Evolutionary conservation across 2,329 filamentous ascomycete genomes (phyloP).

Genomic region (Aspergillus latus): DNA sequence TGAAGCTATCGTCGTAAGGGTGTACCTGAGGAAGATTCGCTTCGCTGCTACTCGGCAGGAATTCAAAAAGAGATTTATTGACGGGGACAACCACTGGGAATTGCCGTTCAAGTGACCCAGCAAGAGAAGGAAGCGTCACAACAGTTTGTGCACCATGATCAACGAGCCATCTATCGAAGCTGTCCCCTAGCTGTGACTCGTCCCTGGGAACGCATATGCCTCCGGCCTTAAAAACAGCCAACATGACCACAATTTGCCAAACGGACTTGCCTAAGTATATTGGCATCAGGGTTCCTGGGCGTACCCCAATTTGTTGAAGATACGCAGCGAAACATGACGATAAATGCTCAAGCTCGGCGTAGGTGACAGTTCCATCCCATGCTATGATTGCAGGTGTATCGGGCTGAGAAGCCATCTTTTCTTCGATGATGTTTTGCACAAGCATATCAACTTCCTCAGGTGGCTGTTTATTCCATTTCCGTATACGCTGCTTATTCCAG

Average conservation of each 20-base stretch:
- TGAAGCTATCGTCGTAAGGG: conserved; percentile 29
- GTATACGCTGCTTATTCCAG: conserved; percentile 31
- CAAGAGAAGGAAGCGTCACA: conserved; percentile 38
- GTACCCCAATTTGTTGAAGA: conserved; percentile 30
- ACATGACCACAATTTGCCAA: conserved; percentile 31
- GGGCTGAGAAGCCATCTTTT: conserved; percentile 25
- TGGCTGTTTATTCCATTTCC: conserved; percentile 30
- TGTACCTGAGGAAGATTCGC: conserved; percentile 4
- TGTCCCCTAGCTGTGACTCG: conserved; percentile 28
- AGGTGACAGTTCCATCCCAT: conserved; percentile 37
- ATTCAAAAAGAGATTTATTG: conserved; percentile 36
- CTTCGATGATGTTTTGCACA: conserved; percentile 30
- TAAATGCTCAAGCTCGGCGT: conserved; percentile 33
- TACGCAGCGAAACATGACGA: conserved; percentile 35
- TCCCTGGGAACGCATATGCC: conserved; percentile 40
- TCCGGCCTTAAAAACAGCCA: conserved; percentile 34
- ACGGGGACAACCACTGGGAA: conserved; percentile 43
- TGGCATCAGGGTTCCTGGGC: conserved; percentile 28
- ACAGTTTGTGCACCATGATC: conserved; percentile 43
- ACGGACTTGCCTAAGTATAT: conserved; percentile 31
- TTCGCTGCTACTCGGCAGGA: conserved; percentile 25
- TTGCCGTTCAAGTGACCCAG: conserved; percentile 42
- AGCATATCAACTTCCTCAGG: conserved; percentile 28
- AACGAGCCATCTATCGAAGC: conserved; percentile 41
- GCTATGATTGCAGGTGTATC: conserved; percentile 31